Evolutionary conservation across 169 alveolate species (phyloP).

Genomic region (Cryptosporidium ryanae): DNA sequence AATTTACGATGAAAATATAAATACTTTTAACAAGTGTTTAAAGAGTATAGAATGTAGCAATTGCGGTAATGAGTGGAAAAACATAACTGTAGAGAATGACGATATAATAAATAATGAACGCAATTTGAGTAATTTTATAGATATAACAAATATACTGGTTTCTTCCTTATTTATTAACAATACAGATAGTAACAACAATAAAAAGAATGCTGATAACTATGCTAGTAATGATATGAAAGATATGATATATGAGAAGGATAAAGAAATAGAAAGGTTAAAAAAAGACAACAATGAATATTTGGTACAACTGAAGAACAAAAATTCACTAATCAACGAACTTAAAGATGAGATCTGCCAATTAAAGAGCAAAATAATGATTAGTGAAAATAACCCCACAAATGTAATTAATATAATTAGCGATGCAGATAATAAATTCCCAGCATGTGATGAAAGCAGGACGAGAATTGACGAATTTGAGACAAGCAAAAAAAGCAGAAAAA

Average conservation of each 20-base stretch:
- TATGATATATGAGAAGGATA: constrained; percentile 20
- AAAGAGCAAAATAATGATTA: constrained; percentile 15
- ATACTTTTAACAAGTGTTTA: constrained; percentile 19
- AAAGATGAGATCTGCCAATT: constrained; percentile 22
- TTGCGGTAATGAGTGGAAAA: constrained; percentile 65
- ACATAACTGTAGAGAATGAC: constrained; percentile 22
- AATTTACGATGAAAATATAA: constrained; percentile 34
- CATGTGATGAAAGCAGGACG: no score
- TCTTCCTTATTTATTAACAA: constrained; percentile 22
- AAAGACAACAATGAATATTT: constrained; percentile 14
- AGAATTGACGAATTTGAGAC: no score
- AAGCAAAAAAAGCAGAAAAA: no score
- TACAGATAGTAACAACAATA: neutral
- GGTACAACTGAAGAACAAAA: constrained; percentile 10
- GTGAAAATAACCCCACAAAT: constrained; percentile 1
- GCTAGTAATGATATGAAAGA: neutral
- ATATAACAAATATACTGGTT: constrained; percentile 37
- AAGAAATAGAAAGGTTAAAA: constrained; percentile 22
- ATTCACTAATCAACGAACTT: constrained; percentile 16
- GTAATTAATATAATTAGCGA: no score
- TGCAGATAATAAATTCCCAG: no score
- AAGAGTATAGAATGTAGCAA: constrained; percentile 40
- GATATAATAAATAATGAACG: neutral
- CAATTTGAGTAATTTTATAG: neutral
- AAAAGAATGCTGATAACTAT: neutral